Base-by-base conservation (phyloP, 2,329 filamentous ascomycete genomes). In the Karstenula rhodostoma region DNA sequence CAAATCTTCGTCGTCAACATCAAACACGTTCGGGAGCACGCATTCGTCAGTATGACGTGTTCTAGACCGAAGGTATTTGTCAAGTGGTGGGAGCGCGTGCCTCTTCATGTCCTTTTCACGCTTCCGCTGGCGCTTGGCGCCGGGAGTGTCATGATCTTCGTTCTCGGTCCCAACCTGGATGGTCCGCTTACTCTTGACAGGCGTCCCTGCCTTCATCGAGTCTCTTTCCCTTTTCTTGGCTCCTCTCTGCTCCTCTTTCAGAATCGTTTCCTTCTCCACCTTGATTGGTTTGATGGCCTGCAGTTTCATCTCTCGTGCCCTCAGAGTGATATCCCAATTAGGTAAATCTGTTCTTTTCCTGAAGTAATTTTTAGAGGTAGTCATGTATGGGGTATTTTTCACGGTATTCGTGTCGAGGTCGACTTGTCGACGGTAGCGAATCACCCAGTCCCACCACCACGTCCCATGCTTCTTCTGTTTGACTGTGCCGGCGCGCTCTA, bases 401-500 rank as follows among this genome's bases (percentile, higher is more conserved):
- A 4, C 12, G 12, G 33, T 17, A 13, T 15, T 15, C 33, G 33
- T 37, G 1, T 7, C 12, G 15, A 15, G 27, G 5, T 50, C 17
- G 7, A 35, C 22, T 22, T 10, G 12, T 7, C 29, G 5, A 10
- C 33, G n/a, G n/a, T 35, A 50, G 5, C 29, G 4, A 15, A 50
- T 29, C 12, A 50, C 47, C 47, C 47, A 50, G 22, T 50, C 47
- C 47, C 47, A 50, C 47, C 47, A 50, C 47, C 47, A 35, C 4
- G 15, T 23, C 6, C 47, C 47, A 4, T 37, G 12, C 13, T 10
- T 19, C n/a, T 48, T 48, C 15, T 17, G 9, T 48, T 48, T 27
- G 17, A 15, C 4, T 13, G 23, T 23, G 9, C 12, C 12, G 17
- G 46, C 46, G 3, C 46, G 25, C 46, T 48, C 46, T n/a, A 48